A percentile compares a stretch with the other conserved stretches of the same genome.
These are phyloP conservation scores for Alectoria sarmentosa DNA, from an alignment of 495 filamentous ascomycete genomes.

Conservation along the genomic window DNA sequence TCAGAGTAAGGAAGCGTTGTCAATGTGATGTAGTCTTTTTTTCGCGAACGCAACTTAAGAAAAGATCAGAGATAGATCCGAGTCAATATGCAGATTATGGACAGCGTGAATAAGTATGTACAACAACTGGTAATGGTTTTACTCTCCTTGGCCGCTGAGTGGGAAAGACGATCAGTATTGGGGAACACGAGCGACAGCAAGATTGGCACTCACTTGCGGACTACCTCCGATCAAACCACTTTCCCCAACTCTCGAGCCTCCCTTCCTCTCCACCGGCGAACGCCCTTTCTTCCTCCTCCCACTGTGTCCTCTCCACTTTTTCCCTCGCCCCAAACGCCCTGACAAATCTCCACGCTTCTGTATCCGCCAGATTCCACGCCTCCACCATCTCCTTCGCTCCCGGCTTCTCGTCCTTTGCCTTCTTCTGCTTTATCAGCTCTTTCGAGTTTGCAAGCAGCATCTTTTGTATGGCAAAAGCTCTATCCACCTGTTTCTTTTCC, in stretches of 20 bases:
- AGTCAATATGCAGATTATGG: not conserved
- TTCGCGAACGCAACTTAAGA: not conserved
- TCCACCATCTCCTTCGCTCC: constrained; percentile 45
- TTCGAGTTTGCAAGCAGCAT: constrained; percentile 55
- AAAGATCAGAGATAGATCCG: not conserved
- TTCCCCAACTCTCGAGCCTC: constrained; percentile 15
- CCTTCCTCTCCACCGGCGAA: constrained; percentile 45
- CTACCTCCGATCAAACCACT: constrained; percentile 22
- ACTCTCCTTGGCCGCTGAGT: not conserved
- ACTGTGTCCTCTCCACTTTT: constrained; percentile 53
- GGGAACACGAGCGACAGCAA: not conserved
- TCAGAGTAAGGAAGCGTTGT: not conserved
- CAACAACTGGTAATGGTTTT: not conserved
- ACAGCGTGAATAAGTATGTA: not conserved
- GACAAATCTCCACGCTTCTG: constrained; percentile 89
- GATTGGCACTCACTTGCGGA: not conserved
- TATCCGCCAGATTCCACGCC: constrained; percentile 89
- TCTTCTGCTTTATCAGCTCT: constrained; percentile 43
- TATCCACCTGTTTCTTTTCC: constrained; percentile 33
- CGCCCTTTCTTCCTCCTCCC: constrained; percentile 63
- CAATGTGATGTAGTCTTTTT: too few species aligned
- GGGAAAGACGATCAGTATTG: not conserved
- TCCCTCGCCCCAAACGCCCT: constrained; percentile 60
- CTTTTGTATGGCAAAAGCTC: constrained; percentile 48
- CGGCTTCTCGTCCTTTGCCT: constrained; percentile 27